Percentiles rank a stretch among this genome's conserved stretches.
phyloP scores from a whole-genome alignment of 2,329 filamentous ascomycete species.

The Colletotrichum sp. region DNA sequence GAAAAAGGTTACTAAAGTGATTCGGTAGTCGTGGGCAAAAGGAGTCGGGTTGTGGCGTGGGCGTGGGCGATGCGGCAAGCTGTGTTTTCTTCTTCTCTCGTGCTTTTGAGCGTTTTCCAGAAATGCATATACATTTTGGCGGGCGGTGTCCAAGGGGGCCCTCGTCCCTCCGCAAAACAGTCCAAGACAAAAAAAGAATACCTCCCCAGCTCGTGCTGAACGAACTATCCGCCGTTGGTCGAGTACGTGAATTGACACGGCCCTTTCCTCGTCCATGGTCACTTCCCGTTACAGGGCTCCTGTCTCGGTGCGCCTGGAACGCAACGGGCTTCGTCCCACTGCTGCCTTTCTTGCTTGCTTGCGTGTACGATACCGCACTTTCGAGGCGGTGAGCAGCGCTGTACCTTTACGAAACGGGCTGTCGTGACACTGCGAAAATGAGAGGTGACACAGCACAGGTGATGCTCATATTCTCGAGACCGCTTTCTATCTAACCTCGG shows the following conservation, averaged over 20 bases:
- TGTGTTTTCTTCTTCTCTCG: neutral
- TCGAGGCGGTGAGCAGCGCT: neutral
- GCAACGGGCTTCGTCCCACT: neutral
- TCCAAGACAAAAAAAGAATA: neutral
- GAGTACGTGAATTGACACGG: neutral
- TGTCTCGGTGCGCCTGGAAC: neutral
- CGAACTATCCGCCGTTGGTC: neutral
- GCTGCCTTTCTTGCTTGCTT: neutral
- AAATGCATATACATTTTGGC: conserved; percentile 19
- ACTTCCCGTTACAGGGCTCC: neutral
- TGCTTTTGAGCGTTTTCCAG: conserved; percentile 17
- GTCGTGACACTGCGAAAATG: neutral
- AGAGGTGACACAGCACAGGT: neutral
- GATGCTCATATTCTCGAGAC: neutral
- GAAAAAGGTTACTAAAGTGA: neutral
- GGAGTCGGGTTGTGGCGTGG: neutral
- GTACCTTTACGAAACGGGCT: neutral
- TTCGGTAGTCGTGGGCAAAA: neutral
- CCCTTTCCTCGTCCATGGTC: neutral
- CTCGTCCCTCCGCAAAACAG: neutral
- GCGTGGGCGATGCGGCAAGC: neutral
- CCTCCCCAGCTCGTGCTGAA: neutral
- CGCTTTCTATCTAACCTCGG: neutral
- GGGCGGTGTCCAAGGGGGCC: neutral
- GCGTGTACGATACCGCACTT: neutral